Evolutionary conservation across 2,329 filamentous ascomycete species (phyloP).

Genomic region (Paracoccidioides brasiliensis): DNA sequence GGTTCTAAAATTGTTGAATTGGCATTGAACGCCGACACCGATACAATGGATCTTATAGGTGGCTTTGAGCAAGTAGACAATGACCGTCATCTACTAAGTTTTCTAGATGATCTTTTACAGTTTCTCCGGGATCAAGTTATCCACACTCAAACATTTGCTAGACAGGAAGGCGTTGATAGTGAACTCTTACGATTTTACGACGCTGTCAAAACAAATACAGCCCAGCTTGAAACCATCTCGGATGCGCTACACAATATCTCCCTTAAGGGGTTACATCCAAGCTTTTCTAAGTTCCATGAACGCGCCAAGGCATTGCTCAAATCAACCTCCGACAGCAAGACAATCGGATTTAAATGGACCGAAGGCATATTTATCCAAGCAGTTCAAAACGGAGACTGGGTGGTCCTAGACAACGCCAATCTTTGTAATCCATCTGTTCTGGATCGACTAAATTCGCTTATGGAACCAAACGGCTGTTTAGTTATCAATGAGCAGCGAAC

Average conservation of each 20-base stretch:
- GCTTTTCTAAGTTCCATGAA: slow-evolving; percentile 37
- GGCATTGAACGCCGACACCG: slow-evolving; percentile 85
- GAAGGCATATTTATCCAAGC: slow-evolving; percentile 86
- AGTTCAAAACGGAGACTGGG: slow-evolving; percentile 73
- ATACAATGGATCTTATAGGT: slow-evolving; percentile 93
- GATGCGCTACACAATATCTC: slow-evolving; percentile 23
- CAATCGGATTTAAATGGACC: slow-evolving; percentile 87
- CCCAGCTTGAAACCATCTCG: slow-evolving; percentile 20
- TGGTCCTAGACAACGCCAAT: slow-evolving; percentile 94
- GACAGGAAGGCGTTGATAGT: slow-evolving; percentile 13
- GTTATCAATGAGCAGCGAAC: slow-evolving; percentile 90
- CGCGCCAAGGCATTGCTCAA: slow-evolving; percentile 40
- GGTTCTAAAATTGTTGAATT: slow-evolving; percentile 70
- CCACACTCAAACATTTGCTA: slow-evolving; percentile 16
- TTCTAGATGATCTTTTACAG: slow-evolving; percentile 40
- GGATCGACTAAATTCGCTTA: slow-evolving; percentile 83
- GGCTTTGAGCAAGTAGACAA: slow-evolving; percentile 92
- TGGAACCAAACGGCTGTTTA: slow-evolving; percentile 77
- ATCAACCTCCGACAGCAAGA: slow-evolving; percentile 46
- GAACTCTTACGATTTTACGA: slow-evolving; percentile 23
- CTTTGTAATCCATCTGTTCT: slow-evolving; percentile 90
- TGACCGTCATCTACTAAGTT: slow-evolving; percentile 54
- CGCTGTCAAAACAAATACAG: slow-evolving; percentile 17
- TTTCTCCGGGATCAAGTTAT: slow-evolving; percentile 37
- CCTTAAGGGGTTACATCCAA: slow-evolving; percentile 33